Base-by-base conservation (phyloP, 768 basidiomycete species). In the Russula sp. region DNA sequence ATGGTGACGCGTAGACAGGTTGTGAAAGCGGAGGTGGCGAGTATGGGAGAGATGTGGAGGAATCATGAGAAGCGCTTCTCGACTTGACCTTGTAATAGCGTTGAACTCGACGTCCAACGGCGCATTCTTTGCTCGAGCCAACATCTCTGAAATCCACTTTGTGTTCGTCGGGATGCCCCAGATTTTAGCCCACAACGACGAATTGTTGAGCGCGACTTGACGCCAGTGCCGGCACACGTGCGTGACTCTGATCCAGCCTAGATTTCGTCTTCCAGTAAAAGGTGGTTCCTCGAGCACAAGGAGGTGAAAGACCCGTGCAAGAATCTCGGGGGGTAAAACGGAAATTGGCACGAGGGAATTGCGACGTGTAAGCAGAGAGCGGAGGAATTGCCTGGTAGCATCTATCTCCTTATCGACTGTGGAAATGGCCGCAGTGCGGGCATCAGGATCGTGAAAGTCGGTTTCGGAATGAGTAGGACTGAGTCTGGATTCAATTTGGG, bases 151-250 rank as follows among this genome's bases (percentile, higher is more conserved):
- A n/a, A 59, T 22, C 53, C 58, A 64, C 2, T 14, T 2, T 1
- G 13, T 7, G 18, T 32, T 55, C 14, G 22, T 0, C 26, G 48
- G 34, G 22, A 38, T 14, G 0, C 63, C 58, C 5, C 22, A n/a
- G 54, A 67, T 44, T 8, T 34, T 36, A 20, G 46, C 32, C 66
- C 66, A 65, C 26, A 61, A 46, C 6, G 40, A 30, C 9, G 66
- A 36, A 14, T 67, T 46, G n/a, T 51, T 34, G 18, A 67, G 32
- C n/a, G 63, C 55, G 40, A 63, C 49, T 5, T 59, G 52, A 24
- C 63, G 63, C 66, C 66, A 67, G 34, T 61, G 51, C 22, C 44
- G 52, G 50, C 66, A 67, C 8, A 67, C 64, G 18, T 67, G 66
- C 13, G 66, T 67, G 9, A 24, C 56, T 7, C 2, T 18, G 22